phyloP scores from a whole-genome alignment of 371 early-diverging fungal genomes.

The Lichtheimia hyalospora region DNA sequence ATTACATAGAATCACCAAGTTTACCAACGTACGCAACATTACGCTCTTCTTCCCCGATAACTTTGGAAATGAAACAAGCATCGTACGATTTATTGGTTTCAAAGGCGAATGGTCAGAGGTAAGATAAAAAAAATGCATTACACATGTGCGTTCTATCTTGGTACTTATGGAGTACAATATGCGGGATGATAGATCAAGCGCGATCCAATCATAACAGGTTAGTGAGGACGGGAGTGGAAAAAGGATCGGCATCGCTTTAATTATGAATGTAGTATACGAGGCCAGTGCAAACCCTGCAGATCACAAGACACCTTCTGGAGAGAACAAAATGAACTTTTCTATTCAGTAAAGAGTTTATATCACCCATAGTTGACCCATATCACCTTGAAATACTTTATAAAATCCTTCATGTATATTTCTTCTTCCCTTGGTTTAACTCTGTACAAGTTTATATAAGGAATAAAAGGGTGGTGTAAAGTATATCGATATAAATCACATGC shows the following conservation, averaged over 20 bases:
- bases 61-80: conserved; percentile 75
- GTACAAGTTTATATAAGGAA: neutral
- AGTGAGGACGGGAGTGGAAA: neutral
- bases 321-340: conserved; percentile 34
- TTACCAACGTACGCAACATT: conserved; percentile 77
- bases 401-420: neutral
- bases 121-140: conserved; percentile 5
- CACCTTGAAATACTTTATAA: neutral
- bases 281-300: conserved; percentile 81
- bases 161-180: too few relatives aligned
- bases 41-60: conserved; percentile 83
- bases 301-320: conserved; percentile 64
- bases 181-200: conserved; percentile 57
- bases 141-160: too few relatives aligned
- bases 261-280: conserved; percentile 63
- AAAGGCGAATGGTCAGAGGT: conserved; percentile 91
- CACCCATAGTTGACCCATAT: neutral
- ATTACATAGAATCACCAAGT: conserved; percentile 73
- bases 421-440: neutral
- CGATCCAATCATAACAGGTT: conserved; percentile 66
- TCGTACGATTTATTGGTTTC: conserved; percentile 80
- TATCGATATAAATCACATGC: neutral
- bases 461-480: neutral
- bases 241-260: neutral
- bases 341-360: conserved; percentile 29